A percentile compares a stretch with the other conserved stretches of the same genome.
These are phyloP conservation scores for Ogataea nitratoaversa DNA, from an alignment of 805 yeast species.

Conservation along the genomic window DNA sequence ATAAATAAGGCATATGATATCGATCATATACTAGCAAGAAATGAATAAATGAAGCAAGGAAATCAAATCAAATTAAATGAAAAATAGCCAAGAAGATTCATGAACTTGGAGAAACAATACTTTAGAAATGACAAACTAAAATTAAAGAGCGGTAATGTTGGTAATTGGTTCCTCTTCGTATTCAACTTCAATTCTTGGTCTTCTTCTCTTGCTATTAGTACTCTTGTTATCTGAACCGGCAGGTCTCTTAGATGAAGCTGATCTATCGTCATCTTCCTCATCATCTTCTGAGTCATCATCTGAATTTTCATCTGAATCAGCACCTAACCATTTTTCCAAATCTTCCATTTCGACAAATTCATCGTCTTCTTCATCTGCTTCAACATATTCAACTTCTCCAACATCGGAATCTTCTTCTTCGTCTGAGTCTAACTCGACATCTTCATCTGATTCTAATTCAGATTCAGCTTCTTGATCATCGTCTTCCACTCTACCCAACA, in stretches of 20 bases:
- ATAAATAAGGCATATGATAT: not conserved
- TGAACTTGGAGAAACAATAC: not conserved
- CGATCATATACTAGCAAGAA: not conserved
- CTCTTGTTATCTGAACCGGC: conserved; percentile 15
- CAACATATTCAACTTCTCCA: conserved; percentile 84
- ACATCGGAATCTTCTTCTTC: conserved; percentile 53
- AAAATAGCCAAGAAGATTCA: not conserved
- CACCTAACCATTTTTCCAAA: conserved; percentile 74
- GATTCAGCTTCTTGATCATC: conserved; percentile 49
- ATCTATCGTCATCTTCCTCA: conserved; percentile 29
- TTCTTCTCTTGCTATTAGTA: conserved; percentile 47
- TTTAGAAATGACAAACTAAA: not conserved
- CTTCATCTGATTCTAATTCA: conserved; percentile 38
- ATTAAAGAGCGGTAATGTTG: conserved; percentile 20
- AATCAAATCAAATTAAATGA: too few relatives aligned
- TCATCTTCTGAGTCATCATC: conserved; percentile 27
- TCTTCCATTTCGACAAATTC: conserved; percentile 92
- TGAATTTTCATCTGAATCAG: conserved; percentile 32
- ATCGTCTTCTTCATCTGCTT: conserved; percentile 85
- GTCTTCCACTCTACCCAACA: conserved; percentile 67
- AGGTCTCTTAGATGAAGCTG: conserved; percentile 27
- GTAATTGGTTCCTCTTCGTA: conserved; percentile 49
- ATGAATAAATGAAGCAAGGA: not conserved
- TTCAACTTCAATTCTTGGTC: conserved; percentile 67
- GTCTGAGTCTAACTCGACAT: conserved; percentile 45